Percentiles rank a stretch among this genome's conserved stretches.
phyloP scores from a whole-genome alignment of 2,329 filamentous ascomycete genomes.

The Mariannaea sp. region DNA sequence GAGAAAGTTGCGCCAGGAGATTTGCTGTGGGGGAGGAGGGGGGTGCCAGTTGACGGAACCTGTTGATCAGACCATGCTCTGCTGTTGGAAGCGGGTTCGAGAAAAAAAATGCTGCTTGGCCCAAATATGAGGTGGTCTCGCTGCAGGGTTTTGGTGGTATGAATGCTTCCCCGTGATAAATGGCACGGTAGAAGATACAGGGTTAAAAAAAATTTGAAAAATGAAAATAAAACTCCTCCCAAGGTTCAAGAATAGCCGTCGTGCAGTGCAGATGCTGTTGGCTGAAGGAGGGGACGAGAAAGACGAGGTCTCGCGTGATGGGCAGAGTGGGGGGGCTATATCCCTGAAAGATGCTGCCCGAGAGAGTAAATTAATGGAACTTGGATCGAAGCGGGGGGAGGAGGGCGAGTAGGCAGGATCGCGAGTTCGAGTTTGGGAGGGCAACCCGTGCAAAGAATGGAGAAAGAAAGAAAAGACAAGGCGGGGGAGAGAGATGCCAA shows the following conservation, averaged over 20 bases:
- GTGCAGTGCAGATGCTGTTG: slow-evolving; percentile 11
- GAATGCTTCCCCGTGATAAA: too few relatives aligned
- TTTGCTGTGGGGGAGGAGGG: slow-evolving; percentile 5
- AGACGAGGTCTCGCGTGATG: slow-evolving; percentile 6
- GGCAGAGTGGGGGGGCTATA: neutral
- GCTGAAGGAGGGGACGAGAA: neutral
- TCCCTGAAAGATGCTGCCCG: neutral
- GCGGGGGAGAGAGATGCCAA: neutral
- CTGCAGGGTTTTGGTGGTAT: neutral
- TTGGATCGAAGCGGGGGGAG: too few relatives aligned
- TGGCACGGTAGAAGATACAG: too few relatives aligned
- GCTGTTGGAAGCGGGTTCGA: slow-evolving; percentile 14
- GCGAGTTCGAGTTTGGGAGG: neutral
- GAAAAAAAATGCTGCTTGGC: neutral
- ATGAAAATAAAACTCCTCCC: too few relatives aligned
- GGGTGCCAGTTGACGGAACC: neutral
- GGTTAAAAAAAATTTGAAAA: too few relatives aligned
- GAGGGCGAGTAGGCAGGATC: neutral
- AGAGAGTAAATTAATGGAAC: too few relatives aligned
- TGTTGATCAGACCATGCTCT: slow-evolving; percentile 24
- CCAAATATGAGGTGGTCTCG: too few relatives aligned
- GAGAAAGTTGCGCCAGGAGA: slow-evolving; percentile 5
- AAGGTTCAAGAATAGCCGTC: too few relatives aligned
- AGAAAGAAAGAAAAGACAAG: too few relatives aligned
- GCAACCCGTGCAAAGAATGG: too few relatives aligned